Base-by-base conservation (phyloP, 768 basidiomycete species). In the Agrocybe chaxingu region DNA sequence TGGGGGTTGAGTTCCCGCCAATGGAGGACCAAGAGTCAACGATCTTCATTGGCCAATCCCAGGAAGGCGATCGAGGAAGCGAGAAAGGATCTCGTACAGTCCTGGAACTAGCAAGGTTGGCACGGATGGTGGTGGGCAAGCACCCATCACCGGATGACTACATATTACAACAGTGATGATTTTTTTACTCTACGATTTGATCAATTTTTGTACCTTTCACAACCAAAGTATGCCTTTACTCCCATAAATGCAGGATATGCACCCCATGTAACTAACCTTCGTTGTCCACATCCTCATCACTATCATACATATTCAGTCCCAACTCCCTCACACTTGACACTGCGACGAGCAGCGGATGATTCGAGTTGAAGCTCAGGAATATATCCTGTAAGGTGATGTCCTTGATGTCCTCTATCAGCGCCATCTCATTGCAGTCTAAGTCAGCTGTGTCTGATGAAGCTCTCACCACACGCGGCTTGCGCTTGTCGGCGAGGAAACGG, bases 341-440 rank as follows among this genome's bases (percentile, higher is more conserved):
- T 0, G 87, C 87, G 37, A 90, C 74, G 45, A 89, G 61, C 52
- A 91, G 58, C n/a, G 79, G 73, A 65, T 89, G 84, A 41, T 75
- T 75, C 19, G 66, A 55, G 56, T 89, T 84, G 48, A 91, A 69
- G 52, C 70, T 54, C 38, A 58, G 54, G 47, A n/a, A n/a, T 89
- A 91, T 89, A 62, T 90, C 89, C 62, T 90, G 88, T 56, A 90
- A 62, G 57, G 82, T 85, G 60, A 86, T 89, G 49, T 88, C 88
- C 63, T 90, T 89, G 69, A 90, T 84, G 72, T 92, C 89, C 65
- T 92, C 87, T 35, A 88, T 61, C 47, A 90, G 63, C 63, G 78
- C 79, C 56, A 88, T 66, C 55, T 91, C 88, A 53, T 90, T 86
- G 50, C 71, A 69, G 44, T 89, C 86, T 47, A 55, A 67, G 49